Evolutionary conservation across 352 stramenopile genomes (phyloP).

Genomic region (Pythium biforme): DNA sequence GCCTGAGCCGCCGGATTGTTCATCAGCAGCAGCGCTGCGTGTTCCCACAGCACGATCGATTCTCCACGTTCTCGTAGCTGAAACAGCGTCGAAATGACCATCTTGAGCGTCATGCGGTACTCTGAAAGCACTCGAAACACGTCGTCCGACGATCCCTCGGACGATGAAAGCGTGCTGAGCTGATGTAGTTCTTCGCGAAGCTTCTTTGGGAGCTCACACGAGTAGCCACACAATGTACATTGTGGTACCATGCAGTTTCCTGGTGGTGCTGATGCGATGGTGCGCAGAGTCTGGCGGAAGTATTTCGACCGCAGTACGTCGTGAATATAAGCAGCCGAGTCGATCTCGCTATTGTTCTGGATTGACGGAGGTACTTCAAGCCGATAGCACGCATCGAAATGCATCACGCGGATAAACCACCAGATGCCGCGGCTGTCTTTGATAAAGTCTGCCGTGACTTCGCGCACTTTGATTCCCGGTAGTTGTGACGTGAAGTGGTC

Average conservation of each 20-base stretch:
- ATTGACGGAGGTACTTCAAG: conserved; percentile 30
- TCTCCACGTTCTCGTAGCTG: conserved; percentile 62
- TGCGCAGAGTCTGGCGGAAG: conserved; percentile 29
- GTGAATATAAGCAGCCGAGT: conserved; percentile 32
- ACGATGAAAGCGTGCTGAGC: conserved; percentile 23
- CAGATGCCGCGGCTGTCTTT: conserved; percentile 55
- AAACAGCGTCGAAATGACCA: conserved; percentile 69
- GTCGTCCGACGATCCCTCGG: conserved; percentile 22
- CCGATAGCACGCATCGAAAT: conserved; percentile 48
- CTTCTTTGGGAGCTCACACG: conserved; percentile 45
- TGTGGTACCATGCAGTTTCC: conserved; percentile 25
- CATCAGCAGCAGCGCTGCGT: conserved; percentile 37
- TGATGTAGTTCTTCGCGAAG: conserved; percentile 41
- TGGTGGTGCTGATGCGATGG: conserved; percentile 3
- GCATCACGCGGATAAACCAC: conserved; percentile 69
- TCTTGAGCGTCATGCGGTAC: conserved; percentile 80
- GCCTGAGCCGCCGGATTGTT: conserved; percentile 36
- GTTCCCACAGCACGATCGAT: conserved; percentile 55
- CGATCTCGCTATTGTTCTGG: conserved; percentile 20
- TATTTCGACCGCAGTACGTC: conserved; percentile 44
- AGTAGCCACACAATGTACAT: conserved; percentile 61
- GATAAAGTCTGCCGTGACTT: conserved; percentile 70
- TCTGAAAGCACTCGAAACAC: conserved; percentile 39
- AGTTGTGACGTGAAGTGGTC: conserved; percentile 68
- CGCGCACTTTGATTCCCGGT: conserved; percentile 48